Evolutionary conservation across 768 basidiomycete genomes (phyloP).

Genomic region (Tylopilus rubrobrunneus): DNA sequence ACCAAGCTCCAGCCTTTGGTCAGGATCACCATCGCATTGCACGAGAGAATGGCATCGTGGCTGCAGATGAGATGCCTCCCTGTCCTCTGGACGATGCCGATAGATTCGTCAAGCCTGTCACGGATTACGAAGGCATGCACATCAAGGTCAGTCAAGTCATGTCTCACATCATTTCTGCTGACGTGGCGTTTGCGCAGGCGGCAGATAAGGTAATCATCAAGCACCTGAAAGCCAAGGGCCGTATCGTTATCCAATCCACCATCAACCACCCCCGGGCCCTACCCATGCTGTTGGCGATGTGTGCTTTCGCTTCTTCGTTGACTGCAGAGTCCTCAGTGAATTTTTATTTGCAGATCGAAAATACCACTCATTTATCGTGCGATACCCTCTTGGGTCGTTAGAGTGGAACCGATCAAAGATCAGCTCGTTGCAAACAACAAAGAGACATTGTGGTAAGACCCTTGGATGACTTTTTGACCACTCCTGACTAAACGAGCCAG

Average conservation of each 20-base stretch:
- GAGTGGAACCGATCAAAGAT: conserved; percentile 80
- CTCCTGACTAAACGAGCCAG: conserved; percentile 34
- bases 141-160: conserved; percentile 64
- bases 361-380: conserved; percentile 96
- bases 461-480: neutral
- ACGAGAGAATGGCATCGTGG: conserved; percentile 77
- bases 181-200: conserved; percentile 42
- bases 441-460: conserved; percentile 75
- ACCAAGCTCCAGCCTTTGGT: conserved; percentile 97
- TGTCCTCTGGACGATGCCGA: conserved; percentile 93
- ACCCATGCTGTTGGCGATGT: conserved; percentile 97
- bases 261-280: conserved; percentile 66
- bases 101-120: conserved; percentile 81
- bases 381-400: conserved; percentile 94
- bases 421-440: conserved; percentile 88
- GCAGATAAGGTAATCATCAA: conserved; percentile 96
- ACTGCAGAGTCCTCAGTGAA: neutral
- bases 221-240: conserved; percentile 78
- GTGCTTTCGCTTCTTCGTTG: neutral
- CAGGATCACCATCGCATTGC: conserved; percentile 98
- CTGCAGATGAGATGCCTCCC: conserved; percentile 88
- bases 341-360: conserved; percentile 57
- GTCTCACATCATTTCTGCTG: neutral
- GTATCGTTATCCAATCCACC: conserved; percentile 83
- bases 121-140: conserved; percentile 83